A percentile compares a stretch with the other conserved stretches of the same genome.
Conservation (phyloP, 257 asterid species). For the Voacanga thouarsii region DNA sequence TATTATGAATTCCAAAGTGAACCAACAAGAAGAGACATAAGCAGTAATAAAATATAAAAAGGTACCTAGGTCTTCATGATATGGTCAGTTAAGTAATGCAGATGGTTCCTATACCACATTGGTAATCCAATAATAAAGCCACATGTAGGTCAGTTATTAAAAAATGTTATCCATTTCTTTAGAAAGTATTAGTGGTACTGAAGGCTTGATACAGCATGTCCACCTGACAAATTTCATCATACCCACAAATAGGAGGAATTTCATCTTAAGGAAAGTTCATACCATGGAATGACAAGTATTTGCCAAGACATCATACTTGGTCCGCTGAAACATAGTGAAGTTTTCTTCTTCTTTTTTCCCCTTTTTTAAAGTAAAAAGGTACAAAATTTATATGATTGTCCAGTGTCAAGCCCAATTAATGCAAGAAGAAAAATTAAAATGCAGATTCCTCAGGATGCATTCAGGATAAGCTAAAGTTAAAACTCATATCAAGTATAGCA, state of each 20-base stretch:
- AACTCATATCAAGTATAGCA: not conserved
- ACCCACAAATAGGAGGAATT: not conserved
- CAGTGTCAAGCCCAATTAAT: not conserved
- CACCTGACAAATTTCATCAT: not conserved
- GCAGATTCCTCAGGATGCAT: too few species aligned
- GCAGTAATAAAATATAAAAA: not conserved
- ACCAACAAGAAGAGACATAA: constrained; percentile 5
- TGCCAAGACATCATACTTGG: not conserved
- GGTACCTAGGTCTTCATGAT: not conserved
- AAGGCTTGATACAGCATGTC: not conserved
- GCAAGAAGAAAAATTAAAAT: not conserved
- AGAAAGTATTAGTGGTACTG: not conserved
- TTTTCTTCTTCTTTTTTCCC: not conserved
- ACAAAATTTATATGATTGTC: not conserved
- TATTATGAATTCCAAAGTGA: constrained; percentile 13
- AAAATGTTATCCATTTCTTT: not conserved
- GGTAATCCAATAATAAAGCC: not conserved
- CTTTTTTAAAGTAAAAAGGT: not conserved
- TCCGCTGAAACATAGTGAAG: not conserved
- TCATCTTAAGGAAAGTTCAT: not conserved
- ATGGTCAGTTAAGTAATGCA: not conserved
- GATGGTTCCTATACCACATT: not conserved
- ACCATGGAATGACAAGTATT: not conserved
- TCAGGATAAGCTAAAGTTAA: not conserved
- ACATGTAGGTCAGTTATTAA: not conserved